phyloP scores from a whole-genome alignment of 306 rosid species.

The Medicago lupulina region DNA sequence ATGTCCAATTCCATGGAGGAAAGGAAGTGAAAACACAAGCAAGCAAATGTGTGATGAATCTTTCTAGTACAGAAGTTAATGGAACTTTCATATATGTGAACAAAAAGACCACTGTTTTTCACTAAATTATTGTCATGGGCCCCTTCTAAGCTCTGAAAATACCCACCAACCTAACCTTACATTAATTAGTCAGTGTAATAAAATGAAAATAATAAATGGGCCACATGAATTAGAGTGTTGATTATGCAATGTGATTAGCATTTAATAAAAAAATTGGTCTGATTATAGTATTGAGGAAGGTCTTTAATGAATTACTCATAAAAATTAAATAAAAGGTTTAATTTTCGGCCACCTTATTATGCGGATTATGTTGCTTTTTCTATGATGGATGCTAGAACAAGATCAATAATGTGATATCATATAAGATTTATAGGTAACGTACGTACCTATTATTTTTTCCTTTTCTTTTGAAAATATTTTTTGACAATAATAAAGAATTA shows the following conservation, averaged over 20 bases:
- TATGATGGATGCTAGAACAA: conserved; percentile 35
- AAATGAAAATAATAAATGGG: conserved; percentile 44
- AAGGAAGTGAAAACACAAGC: conserved; percentile 43
- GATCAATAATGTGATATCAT: conserved; percentile 35
- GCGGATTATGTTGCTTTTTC: conserved; percentile 30
- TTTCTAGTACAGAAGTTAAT: conserved; percentile 32
- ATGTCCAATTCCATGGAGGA: conserved; percentile 55
- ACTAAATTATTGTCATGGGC: conserved; percentile 54
- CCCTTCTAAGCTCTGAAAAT: conserved; percentile 48
- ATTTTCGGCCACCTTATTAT: conserved; percentile 19
- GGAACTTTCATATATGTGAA: conserved; percentile 46
- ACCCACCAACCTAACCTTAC: conserved; percentile 56
- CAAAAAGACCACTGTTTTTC: conserved; percentile 48
- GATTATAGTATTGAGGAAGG: conserved; percentile 18
- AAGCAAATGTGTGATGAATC: conserved; percentile 23
- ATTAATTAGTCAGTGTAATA: conserved; percentile 44
- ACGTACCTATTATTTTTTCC: neutral
- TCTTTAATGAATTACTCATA: neutral
- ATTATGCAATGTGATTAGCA: conserved; percentile 35
- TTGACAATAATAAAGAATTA: neutral
- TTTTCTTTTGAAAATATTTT: no score
- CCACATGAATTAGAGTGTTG: conserved; percentile 46
- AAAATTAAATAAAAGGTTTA: conserved; percentile 1
- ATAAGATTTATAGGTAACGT: conserved; percentile 14
- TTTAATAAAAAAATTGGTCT: conserved; percentile 34